Percentiles rank a stretch among this genome's conserved stretches.
These are phyloP conservation scores for Saccharomyces pastorianus DNA, from an alignment of 1,139 yeast species.

Conservation along the genomic window DNA sequence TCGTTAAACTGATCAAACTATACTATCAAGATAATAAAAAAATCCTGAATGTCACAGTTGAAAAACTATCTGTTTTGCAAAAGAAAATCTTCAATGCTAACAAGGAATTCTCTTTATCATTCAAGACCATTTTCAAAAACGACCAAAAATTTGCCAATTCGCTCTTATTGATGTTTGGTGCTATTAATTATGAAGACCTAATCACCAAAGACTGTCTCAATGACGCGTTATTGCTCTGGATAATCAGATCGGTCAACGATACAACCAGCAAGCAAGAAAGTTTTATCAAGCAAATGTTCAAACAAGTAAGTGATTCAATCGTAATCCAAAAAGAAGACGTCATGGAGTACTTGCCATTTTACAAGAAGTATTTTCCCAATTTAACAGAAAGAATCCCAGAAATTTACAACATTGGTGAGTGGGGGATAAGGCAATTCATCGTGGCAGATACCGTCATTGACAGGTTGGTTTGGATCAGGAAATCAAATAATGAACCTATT, in stretches of 20 bases:
- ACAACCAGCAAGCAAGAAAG: conserved; percentile 29
- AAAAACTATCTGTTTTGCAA: conserved; percentile 43
- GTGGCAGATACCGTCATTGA: conserved; percentile 57
- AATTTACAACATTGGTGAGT: conserved; percentile 49
- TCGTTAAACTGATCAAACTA: conserved; percentile 32
- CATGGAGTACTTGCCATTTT: conserved; percentile 45
- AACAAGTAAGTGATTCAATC: conserved; percentile 34
- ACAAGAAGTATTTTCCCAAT: conserved; percentile 49
- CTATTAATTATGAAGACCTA: conserved; percentile 46
- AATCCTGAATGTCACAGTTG: conserved; percentile 41
- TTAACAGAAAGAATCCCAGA: conserved; percentile 52
- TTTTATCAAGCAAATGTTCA: conserved; percentile 44
- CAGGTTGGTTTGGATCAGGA: conserved; percentile 49
- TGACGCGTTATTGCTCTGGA: conserved; percentile 55
- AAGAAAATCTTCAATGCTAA: conserved; percentile 39
- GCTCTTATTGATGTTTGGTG: conserved; percentile 49
- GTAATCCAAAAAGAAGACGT: conserved; percentile 44
- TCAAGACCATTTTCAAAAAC: conserved; percentile 49
- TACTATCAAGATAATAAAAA: conserved; percentile 42
- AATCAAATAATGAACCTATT: conserved; percentile 52
- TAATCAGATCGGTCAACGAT: conserved; percentile 48
- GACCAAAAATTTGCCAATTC: conserved; percentile 52
- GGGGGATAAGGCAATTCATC: conserved; percentile 55
- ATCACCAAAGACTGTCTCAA: conserved; percentile 43
- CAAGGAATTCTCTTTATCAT: conserved; percentile 39